These are phyloP conservation scores for Ophiognomonia clavigignenti-juglandacearum DNA, from an alignment of 2,329 filamentous ascomycete species.

Conservation along the genomic window DNA sequence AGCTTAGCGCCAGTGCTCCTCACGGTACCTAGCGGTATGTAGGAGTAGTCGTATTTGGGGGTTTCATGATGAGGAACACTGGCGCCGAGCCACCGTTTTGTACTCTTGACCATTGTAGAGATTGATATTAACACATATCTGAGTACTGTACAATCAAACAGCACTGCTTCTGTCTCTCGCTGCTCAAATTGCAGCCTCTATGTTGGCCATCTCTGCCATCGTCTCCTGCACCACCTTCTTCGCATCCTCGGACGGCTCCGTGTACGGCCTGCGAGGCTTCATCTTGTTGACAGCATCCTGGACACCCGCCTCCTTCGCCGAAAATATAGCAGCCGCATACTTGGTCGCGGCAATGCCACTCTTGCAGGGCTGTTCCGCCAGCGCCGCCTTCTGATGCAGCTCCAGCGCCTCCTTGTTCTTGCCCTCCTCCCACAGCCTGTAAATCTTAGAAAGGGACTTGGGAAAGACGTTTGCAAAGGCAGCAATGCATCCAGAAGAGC, in stretches of 20 bases:
- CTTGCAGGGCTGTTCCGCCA: conserved; percentile 63
- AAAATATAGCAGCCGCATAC: conserved; percentile 59
- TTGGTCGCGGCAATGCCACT: conserved; percentile 64
- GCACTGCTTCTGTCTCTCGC: no score
- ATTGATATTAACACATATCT: not conserved
- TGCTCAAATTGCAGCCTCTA: conserved; percentile 37
- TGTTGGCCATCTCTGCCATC: conserved; percentile 39
- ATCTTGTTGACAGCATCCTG: conserved; percentile 53
- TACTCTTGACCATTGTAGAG: no score
- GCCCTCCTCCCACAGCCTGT: conserved; percentile 55
- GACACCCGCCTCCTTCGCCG: conserved; percentile 55
- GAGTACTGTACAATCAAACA: not conserved
- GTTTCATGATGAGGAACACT: no score
- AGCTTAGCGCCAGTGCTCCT: no score
- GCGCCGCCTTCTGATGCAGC: conserved; percentile 56
- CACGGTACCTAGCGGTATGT: no score
- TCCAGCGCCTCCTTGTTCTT: conserved; percentile 52
- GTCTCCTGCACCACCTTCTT: conserved; percentile 36
- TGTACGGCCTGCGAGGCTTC: conserved; percentile 58
- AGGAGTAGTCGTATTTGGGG: no score
- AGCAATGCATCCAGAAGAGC: conserved; percentile 56
- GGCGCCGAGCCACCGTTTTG: no score
- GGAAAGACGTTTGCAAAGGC: conserved; percentile 61
- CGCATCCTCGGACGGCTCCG: conserved; percentile 37
- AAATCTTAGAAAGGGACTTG: conserved; percentile 52